Base-by-base conservation (phyloP, 306 rosid species). In the Prunus salicina region DNA sequence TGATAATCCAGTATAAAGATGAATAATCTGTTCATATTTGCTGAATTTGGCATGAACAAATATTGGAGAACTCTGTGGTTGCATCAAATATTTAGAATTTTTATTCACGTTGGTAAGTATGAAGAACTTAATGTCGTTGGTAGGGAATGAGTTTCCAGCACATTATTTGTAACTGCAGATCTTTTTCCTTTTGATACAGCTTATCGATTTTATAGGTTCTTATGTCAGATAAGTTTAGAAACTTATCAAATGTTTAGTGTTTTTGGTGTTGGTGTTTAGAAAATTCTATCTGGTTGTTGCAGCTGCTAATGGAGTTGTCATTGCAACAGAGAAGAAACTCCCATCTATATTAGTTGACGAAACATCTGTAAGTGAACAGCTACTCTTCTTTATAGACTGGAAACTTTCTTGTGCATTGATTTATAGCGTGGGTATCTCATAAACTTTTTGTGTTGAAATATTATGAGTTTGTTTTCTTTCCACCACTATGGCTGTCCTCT, bases 261-360 rank as follows among this genome's bases (percentile, higher is more conserved):
- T 24, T 15, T 30, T 15, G 13, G 41, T 63, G 24, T 63, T 30
- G 6, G 16, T 14, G 16, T 30, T 30, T 28, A 63, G 46, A 63
- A 63, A 64, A 34, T 18, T 51, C 38, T 2, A n/a, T 87, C 66
- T 80, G 74, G 69, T 67, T 78, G 52, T 76, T 81, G 81, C 90
- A 88, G 90, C 93, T 85, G 93, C 95, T 25, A 89, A 91, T 81
- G 95, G 95, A 69, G 97, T 89, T 75, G 85, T 91, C 72, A 88
- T 91, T 70, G 97, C 95, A 9, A 89, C 95, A 0, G 97, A 91
- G 83, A 91, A 91, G 88, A 89, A 91, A 84, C 79, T 88, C 18
- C 97, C 97, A 19, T 91, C 97, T 49, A 88, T 89, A 72, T 81
- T 91, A 88, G 97, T 89, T 47, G 95, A 91, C 69, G 97, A 91